Evolutionary conservation across 1,284 basidiomycete genomes (phyloP), one percentile per base, ranked within the genome.

Genomic region (Ceratobasidium sp.): DNA sequence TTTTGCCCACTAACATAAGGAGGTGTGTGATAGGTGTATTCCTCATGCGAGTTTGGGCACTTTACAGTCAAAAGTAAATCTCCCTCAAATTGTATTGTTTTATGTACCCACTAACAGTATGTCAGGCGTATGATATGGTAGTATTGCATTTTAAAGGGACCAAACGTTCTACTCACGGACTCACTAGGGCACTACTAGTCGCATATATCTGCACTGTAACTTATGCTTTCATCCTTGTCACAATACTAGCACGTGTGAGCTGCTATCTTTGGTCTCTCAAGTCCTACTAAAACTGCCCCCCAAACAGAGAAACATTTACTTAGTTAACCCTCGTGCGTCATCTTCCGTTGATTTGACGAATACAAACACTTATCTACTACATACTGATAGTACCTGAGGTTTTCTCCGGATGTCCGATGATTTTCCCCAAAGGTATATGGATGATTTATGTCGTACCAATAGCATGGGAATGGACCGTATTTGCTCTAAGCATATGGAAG

Each of bases 401-500:
- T 3, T 39, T 72, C 39, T 40, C 42, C 12, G 70, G 70, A 12
- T 72, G 70, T 15, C 10, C 60, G 1, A 58, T 72, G 39, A 26
- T 58, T 10, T 44, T 72, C 10, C 70, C 70, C 7, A 46, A 28
- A 7, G 26, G 20, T n/a, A 44, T 72, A 28, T 72, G 70, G 70
- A 42, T 33, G 55, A 44, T 42, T 40, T 72, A 72, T n/a, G 10
- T 61, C 13, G 33, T 60, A 4, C 55, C 70, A 1, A 60, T 72
- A n/a, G 40, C 23, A 55, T 72, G 56, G 55, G 70, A 72, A 28
- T 72, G 33, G 33, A 26, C n/a, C 23, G 28, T 72, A n/a, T 72
- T 72, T 53, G 23, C 13, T 1, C 28, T 72, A 5, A 72, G 55
- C 10, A 26, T 72, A 58, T 72, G 69, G 69, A 72, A 39, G 28